These are phyloP conservation scores for Colletotrichum orchidophilum DNA, from an alignment of 2,329 filamentous ascomycete genomes.

Conservation along the genomic window DNA sequence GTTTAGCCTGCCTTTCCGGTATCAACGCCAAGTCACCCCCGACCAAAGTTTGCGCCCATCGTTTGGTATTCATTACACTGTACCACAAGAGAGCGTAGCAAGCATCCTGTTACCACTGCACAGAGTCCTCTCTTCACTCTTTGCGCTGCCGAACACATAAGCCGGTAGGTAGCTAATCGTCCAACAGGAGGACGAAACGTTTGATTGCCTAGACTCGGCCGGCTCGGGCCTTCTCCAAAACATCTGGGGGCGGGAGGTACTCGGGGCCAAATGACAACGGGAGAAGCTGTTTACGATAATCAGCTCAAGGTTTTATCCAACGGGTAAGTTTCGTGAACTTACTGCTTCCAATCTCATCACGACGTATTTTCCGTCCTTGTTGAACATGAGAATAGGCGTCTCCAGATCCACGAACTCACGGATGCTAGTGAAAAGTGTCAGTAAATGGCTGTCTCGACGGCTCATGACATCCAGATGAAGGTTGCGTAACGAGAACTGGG, in stretches of 20 bases:
- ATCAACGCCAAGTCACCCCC: background rate
- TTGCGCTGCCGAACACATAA: background rate
- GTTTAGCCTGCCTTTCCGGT: background rate
- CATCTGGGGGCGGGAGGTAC: constrained; percentile 56
- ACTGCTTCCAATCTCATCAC: constrained; percentile 76
- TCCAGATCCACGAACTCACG: constrained; percentile 77
- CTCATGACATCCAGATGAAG: background rate
- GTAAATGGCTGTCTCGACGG: background rate
- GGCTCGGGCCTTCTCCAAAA: constrained; percentile 28
- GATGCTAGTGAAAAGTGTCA: constrained; percentile 62
- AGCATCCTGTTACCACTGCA: background rate
- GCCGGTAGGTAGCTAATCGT: too few relatives aligned
- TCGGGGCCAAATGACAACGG: constrained; percentile 76
- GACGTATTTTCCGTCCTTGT: constrained; percentile 78
- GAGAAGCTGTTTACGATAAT: constrained; percentile 61
- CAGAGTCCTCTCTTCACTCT: background rate
- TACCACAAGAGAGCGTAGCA: background rate
- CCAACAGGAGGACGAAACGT: background rate
- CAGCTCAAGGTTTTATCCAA: background rate
- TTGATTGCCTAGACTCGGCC: background rate
- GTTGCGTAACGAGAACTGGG: background rate
- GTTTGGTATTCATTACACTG: background rate
- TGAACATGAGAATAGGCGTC: constrained; percentile 91
- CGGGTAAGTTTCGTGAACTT: constrained; percentile 35
- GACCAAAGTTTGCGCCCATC: background rate